A percentile compares a stretch with the other conserved stretches of the same genome.
These are phyloP conservation scores for Salix koriyanagi DNA, from an alignment of 345 rosid genomes.

Conservation along the genomic window DNA sequence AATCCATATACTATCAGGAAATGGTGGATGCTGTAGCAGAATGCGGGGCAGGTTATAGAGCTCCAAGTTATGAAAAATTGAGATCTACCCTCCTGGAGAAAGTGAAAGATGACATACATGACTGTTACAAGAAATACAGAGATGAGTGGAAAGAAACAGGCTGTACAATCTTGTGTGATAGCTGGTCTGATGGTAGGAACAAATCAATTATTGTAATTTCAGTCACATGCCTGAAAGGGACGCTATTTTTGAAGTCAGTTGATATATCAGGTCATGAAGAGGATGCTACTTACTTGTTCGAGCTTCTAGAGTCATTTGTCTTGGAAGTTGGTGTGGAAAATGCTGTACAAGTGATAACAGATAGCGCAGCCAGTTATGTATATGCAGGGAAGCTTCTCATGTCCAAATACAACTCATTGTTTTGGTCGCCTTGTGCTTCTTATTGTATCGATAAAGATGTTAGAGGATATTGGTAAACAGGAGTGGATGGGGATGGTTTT, in stretches of 20 bases:
- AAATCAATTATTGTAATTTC: constrained; percentile 19
- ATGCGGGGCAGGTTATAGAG: constrained; percentile 23
- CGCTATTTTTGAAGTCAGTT: constrained; percentile 26
- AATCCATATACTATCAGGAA: constrained; percentile 25
- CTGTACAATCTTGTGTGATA: constrained; percentile 26
- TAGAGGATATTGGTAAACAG: constrained; percentile 26
- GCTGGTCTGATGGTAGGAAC: constrained; percentile 19
- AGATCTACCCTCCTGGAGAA: constrained; percentile 16
- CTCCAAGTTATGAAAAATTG: constrained; percentile 24
- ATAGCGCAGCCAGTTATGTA: constrained; percentile 8
- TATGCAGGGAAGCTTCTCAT: constrained; percentile 30
- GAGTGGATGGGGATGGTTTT: constrained; percentile 16
- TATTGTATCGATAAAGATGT: constrained; percentile 27
- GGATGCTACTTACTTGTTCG: constrained; percentile 23
- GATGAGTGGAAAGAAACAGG: constrained; percentile 27
- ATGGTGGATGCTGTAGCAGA: constrained; percentile 27
- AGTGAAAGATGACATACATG: constrained; percentile 19
- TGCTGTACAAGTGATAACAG: constrained; percentile 25
- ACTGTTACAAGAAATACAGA: constrained; percentile 21
- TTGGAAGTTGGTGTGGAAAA: constrained; percentile 26
- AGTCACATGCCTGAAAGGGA: constrained; percentile 21
- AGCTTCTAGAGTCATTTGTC: constrained; percentile 24
- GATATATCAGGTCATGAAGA: constrained; percentile 30
- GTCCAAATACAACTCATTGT: constrained; percentile 23
- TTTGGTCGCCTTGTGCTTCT: constrained; percentile 31